Evolutionary conservation across 2,329 filamentous ascomycete genomes (phyloP), one percentile per base, ranked within the genome.

Genomic region (Dendrostoma leiphaemia): DNA sequence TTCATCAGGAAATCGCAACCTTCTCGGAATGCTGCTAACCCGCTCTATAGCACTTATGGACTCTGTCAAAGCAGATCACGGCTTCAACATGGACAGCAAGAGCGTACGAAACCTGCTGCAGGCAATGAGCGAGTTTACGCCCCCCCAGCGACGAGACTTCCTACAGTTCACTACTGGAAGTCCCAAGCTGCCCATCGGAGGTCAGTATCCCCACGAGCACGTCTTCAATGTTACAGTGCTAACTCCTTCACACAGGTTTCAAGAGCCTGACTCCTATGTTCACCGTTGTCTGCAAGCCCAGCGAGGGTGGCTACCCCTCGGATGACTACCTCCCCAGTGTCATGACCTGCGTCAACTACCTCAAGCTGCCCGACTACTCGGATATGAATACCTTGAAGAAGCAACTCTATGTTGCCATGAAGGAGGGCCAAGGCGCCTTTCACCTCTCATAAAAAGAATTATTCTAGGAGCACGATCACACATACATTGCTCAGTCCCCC

Each of bases 301-400:
- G 90, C 70, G 94, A 99, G 67, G 85, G 91, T 15, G 94, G 94
- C 2, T 94, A 92, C 70, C 88, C 87, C 3, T 93, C 93, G 4
- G 94, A 99, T 67, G 94, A 99, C 74, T 99, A 97, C 66, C 81
- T 99, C n/a, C 94, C 95, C 12, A 97, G 92, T 69, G 95, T 99
- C 69, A 99, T 99, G 95, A 99, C 95, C 10, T 99, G 95, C 70
- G 94, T 96, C 72, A 99, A 99, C 72, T 99, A 99, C 69, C 84
- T 99, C 65, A 99, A 99, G 74, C 81, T 99, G 66, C 94, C 94
- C 19, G 91, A 99, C 71, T 99, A 99, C 73, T 93, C 86, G 61
- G 85, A 77, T 62, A 75, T 96, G 59, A 83, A 90, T 2, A 80
- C 88, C 48, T 84, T 99, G 72, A 86, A 82, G 65, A 82, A 88